phyloP scores from a whole-genome alignment of 768 basidiomycete species.

The Boletus rubescentipes region DNA sequence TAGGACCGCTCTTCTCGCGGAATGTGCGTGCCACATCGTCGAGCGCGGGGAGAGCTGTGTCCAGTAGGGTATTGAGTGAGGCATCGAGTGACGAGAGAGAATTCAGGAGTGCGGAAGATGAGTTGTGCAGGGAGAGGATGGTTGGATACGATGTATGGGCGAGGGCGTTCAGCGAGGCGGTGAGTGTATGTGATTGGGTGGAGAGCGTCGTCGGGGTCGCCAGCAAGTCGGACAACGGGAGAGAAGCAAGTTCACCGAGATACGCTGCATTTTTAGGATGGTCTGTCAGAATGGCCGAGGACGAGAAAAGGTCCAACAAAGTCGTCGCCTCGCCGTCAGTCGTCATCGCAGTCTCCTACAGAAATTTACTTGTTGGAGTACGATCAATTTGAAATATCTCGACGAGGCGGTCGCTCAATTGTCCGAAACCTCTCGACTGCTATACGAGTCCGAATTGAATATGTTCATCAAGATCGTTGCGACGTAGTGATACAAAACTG shows the following conservation, averaged over 20 bases:
- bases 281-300: slow-evolving; percentile 13
- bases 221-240: slow-evolving; percentile 66
- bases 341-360: slow-evolving; percentile 17
- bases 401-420: too few species aligned
- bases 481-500: slow-evolving; percentile 13
- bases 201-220: slow-evolving; percentile 74
- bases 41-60: slow-evolving; percentile 68
- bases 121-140: slow-evolving; percentile 83
- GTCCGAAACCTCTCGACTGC: neutral
- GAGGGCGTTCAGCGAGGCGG: slow-evolving; percentile 84
- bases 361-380: too few species aligned
- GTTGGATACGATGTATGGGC: slow-evolving; percentile 91
- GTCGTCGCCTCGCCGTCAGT: slow-evolving; percentile 22
- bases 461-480: slow-evolving; percentile 5
- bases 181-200: slow-evolving; percentile 83
- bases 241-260: slow-evolving; percentile 61
- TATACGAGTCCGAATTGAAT: neutral
- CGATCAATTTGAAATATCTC: neutral
- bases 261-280: slow-evolving; percentile 43
- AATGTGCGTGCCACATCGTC: slow-evolving; percentile 73
- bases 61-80: slow-evolving; percentile 69
- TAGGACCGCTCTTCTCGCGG: slow-evolving; percentile 62
- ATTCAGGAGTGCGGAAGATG: slow-evolving; percentile 67
- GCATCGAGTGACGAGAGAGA: slow-evolving; percentile 74
- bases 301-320: slow-evolving; percentile 28